These are phyloP conservation scores for Neolentinus lepideus DNA, from an alignment of 1,284 basidiomycete species.

Conservation along the genomic window DNA sequence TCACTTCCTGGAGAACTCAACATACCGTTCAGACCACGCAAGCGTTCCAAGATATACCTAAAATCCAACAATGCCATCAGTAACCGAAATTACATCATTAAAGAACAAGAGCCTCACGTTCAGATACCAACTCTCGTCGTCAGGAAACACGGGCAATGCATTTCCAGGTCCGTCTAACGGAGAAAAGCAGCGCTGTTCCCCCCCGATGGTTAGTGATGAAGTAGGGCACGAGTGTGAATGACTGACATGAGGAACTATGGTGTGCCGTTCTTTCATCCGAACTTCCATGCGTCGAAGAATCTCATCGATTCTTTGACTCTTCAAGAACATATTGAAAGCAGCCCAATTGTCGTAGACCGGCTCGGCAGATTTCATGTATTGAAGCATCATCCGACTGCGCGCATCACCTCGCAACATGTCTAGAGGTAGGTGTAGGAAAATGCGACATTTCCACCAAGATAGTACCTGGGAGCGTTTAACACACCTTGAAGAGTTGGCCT, in stretches of 20 bases:
- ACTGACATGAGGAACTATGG: slow-evolving; percentile 13
- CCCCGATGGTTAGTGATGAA: background rate
- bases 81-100: too few species aligned
- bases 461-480: background rate
- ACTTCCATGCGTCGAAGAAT: slow-evolving; percentile 13
- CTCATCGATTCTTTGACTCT: slow-evolving; percentile 10
- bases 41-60: too few species aligned
- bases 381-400: slow-evolving; percentile 4
- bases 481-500: background rate
- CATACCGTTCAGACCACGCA: too few species aligned
- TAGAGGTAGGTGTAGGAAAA: background rate
- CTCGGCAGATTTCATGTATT: slow-evolving; percentile 11
- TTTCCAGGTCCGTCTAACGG: background rate
- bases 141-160: slow-evolving; percentile 3
- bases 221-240: background rate
- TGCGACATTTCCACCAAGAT: background rate
- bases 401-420: background rate
- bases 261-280: slow-evolving; percentile 7
- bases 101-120: background rate
- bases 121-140: slow-evolving; percentile 7
- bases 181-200: slow-evolving; percentile 4
- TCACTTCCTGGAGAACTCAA: too few species aligned
- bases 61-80: too few species aligned
- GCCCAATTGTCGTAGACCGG: slow-evolving; percentile 19
- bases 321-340: slow-evolving; percentile 20